Conservation (phyloP, 1,284 basidiomycete genomes). For the Volvariella surrecta region DNA sequence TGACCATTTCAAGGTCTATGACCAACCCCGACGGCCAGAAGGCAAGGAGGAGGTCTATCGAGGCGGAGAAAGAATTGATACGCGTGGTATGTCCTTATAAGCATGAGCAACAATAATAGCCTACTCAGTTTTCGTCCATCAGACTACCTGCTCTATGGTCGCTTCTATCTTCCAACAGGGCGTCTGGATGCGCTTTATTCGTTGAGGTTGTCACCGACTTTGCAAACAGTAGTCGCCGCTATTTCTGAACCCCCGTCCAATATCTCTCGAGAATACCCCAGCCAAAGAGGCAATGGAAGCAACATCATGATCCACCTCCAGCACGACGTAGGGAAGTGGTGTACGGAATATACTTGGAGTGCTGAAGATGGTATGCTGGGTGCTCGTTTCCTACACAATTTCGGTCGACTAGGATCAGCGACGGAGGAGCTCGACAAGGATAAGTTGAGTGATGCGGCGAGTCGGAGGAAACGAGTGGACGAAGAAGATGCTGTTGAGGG, state of each 20-base stretch:
- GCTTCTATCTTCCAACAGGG: conserved; percentile 84
- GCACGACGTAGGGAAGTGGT: conserved; percentile 89
- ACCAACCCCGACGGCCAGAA: conserved; percentile 69
- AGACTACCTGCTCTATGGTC: conserved; percentile 92
- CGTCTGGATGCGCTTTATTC: conserved; percentile 88
- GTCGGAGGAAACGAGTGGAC: conserved; percentile 60
- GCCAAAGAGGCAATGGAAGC: conserved; percentile 41
- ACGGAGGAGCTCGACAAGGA: conserved; percentile 25
- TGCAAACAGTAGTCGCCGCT: conserved; percentile 63
- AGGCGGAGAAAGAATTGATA: conserved; percentile 68
- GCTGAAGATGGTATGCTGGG: conserved; percentile 94
- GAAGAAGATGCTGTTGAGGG: conserved; percentile 88
- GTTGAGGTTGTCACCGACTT: conserved; percentile 65
- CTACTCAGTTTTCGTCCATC: conserved; percentile 12
- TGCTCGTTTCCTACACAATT: conserved; percentile 86
- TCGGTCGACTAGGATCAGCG: conserved; percentile 49
- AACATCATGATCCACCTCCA: conserved; percentile 87
- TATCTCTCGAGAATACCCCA: conserved; percentile 31
- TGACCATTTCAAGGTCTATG: conserved; percentile 76
- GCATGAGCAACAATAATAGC: not conserved
- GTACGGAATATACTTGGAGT: conserved; percentile 92
- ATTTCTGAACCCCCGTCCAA: conserved; percentile 65
- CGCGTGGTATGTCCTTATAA: conserved; percentile 24
- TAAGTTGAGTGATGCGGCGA: conserved; percentile 12
- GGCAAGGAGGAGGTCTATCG: conserved; percentile 73